Evolutionary conservation across 345 rosid species (phyloP), one percentile per base, ranked within the genome.

Genomic region (Toxicodendron radicans): DNA sequence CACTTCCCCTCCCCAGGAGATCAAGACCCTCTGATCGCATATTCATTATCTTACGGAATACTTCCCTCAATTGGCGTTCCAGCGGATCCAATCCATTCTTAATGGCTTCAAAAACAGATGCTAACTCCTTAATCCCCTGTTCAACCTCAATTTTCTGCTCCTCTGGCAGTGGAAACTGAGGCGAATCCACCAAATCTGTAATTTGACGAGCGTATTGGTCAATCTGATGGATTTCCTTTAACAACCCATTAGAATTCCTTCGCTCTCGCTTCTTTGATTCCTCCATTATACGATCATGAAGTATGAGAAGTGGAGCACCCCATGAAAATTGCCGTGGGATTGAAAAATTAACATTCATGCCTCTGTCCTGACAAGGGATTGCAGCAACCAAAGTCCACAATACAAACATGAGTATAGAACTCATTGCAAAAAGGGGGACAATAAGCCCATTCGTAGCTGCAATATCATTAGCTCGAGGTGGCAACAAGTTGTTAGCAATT

Each of bases 321-420:
- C 87, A 84, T 3, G 75, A 13, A 56, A 75, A 78, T 21, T 70
- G 71, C 56, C 75, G 74, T 3, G 77, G 83, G 70, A 79, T 57
- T 10, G 85, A 79, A 49, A 82, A 77, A 64, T 77, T 70, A 23
- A 77, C 48, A 48, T 73, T 56, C 11, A 84, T 43, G 16, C 85
- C 82, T 67, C 85, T 79, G 23, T 82, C 87, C 64, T 84, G 85
- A 38, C 85, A 82, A 53, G 87, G 87, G 58, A 84, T 82, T 12
- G 83, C 85, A 35, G 87, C 83, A 63, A 82, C 87, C 59, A 82
- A 74, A 33, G 73, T 65, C 87, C 87, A 82, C 66, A 78, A 58
- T 21, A 79, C 82, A 67, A 84, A 79, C 67, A 78, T 10, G 35
- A 84, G 78, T 27, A 82, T 30, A 35, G 48, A 82, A 54, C 75